Conservation (phyloP, 2,329 filamentous ascomycete genomes). For the Cytospora mali region DNA sequence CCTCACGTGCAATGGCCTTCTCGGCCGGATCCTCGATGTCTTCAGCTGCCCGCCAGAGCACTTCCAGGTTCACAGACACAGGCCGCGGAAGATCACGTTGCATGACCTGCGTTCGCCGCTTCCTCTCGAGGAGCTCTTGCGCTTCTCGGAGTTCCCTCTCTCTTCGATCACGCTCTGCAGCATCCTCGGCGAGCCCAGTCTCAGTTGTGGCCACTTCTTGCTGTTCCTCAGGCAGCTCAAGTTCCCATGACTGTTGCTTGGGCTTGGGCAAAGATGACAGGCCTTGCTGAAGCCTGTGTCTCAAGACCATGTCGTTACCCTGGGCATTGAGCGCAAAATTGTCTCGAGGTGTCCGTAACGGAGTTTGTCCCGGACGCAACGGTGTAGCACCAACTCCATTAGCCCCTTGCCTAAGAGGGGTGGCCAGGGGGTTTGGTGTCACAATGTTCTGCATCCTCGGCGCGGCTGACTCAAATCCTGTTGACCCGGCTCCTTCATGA, state of each 20-base stretch:
- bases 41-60: constrained; percentile 65
- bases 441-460: constrained; percentile 78
- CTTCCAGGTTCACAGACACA: constrained; percentile 68
- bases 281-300: constrained; percentile 68
- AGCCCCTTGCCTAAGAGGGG: constrained; percentile 70
- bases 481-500: constrained; percentile 78
- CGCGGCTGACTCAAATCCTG: constrained; percentile 83
- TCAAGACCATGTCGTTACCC: constrained; percentile 65
- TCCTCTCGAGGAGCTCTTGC: constrained; percentile 70
- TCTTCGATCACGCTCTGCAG: constrained; percentile 76
- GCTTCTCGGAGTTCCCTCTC: constrained; percentile 75
- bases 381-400: constrained; percentile 71
- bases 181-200: constrained; percentile 50
- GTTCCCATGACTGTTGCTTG: constrained; percentile 91
- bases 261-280: constrained; percentile 88
- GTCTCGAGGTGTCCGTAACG: constrained; percentile 85
- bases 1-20: constrained; percentile 73
- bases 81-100: constrained; percentile 83
- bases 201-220: constrained; percentile 56
- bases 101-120: constrained; percentile 86
- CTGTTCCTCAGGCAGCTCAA: constrained; percentile 85
- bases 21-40: constrained; percentile 65
- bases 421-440: constrained; percentile 96
- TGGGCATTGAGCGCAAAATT: constrained; percentile 80
- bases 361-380: constrained; percentile 73